phyloP scores from a whole-genome alignment of 495 filamentous ascomycete genomes.

The Penicillium odoratum region DNA sequence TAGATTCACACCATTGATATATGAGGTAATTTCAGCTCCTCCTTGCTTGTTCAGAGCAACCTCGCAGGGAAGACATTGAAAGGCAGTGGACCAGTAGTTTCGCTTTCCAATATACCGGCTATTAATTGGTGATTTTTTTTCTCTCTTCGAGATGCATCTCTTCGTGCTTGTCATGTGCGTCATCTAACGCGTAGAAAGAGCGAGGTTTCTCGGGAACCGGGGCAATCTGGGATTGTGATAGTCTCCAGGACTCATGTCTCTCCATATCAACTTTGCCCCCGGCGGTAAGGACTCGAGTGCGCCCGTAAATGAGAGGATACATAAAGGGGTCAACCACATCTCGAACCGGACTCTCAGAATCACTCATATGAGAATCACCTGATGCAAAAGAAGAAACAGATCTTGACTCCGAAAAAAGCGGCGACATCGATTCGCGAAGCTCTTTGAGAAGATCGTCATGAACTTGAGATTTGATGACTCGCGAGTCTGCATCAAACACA shows the following conservation, averaged over 20 bases:
- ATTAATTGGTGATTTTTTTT: neutral
- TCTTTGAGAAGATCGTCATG: slow-evolving; percentile 9
- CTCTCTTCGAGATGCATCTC: neutral
- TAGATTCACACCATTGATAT: slow-evolving; percentile 13
- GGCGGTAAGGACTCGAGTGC: slow-evolving; percentile 13
- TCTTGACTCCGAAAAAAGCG: slow-evolving; percentile 8
- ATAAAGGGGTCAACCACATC: slow-evolving; percentile 14
- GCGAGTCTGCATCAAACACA: slow-evolving; percentile 15
- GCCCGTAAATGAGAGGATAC: slow-evolving; percentile 13
- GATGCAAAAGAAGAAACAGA: slow-evolving; percentile 8
- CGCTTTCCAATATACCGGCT: slow-evolving; percentile 3
- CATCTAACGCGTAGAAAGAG: neutral
- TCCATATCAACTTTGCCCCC: slow-evolving; percentile 13
- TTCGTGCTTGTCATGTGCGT: neutral
- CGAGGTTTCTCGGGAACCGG: slow-evolving; percentile 8
- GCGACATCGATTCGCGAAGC: slow-evolving; percentile 5
- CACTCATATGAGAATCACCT: slow-evolving; percentile 1
- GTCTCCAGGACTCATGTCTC: slow-evolving; percentile 7
- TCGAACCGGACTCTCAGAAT: slow-evolving; percentile 7
- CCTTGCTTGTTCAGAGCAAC: slow-evolving; percentile 6
- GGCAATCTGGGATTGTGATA: slow-evolving; percentile 7
- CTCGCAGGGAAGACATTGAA: slow-evolving; percentile 17
- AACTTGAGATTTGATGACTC: slow-evolving; percentile 11
- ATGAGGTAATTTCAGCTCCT: slow-evolving; percentile 11
- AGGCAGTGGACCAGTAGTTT: slow-evolving; percentile 7